Base-by-base conservation (phyloP, 2,329 filamentous ascomycete genomes). In the Penicillium sp. region DNA sequence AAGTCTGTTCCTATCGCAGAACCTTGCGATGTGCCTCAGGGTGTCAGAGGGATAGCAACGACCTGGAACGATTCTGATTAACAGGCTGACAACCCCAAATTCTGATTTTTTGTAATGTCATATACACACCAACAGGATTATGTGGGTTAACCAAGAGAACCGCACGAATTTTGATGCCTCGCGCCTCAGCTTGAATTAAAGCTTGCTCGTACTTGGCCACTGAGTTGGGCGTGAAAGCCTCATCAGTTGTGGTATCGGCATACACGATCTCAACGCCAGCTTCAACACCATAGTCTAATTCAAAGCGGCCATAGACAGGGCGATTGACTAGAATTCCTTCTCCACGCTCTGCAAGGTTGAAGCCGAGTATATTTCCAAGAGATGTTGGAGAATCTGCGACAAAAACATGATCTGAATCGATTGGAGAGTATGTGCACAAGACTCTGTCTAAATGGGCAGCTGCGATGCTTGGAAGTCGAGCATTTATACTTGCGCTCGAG, bases 291-390 rank as follows among this genome's bases (percentile, higher is more conserved):
- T 81, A 77, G 58, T 83, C 80, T 1, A 74, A 62, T 18, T 75
- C 69, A 47, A 82, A 82, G 13, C 75, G 69, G 15, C 75, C 74
- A 50, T 82, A 83, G 6, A 75, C 68, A 0, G 80, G 79, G 12
- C 73, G 65, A 24, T 67, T 72, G 2, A 79, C 63, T 9, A 83
- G 57, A 17, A 82, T 73, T 1, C 71, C 78, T 37, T 82, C 77
- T 0, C 73, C 74, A 1, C 67, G 64, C 46, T 78, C 75, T 7
- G 69, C 73, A 1, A 82, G 54, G 9, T 64, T 68, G 46, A 71
- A 76, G 0, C 69, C 75, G 9, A 79, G 63, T 63, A 77, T 70
- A 29, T 77, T 73, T 17, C 70, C 71, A 2, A 79, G 58, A 4
- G 72, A 64, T 1, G 75, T 77, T 7, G 75, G 65, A 9, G 73